These are phyloP conservation scores for Inga laurina DNA, from an alignment of 306 rosid species.

Conservation along the genomic window DNA sequence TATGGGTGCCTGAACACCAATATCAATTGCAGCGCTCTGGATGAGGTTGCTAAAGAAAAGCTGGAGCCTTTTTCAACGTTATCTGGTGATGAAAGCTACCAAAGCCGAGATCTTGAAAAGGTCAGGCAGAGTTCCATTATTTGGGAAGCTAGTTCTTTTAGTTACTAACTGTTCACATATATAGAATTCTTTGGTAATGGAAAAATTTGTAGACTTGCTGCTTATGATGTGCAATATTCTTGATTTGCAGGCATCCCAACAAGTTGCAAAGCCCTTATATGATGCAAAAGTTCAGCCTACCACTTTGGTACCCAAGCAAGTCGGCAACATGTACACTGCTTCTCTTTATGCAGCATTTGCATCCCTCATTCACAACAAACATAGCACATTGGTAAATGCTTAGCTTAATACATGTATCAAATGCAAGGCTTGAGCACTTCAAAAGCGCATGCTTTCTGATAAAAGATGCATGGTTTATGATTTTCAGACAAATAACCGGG, in stretches of 20 bases:
- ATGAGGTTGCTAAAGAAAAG: slow-evolving; percentile 78
- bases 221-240: slow-evolving; percentile 28
- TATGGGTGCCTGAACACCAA: slow-evolving; percentile 32
- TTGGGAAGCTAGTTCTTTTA: background rate
- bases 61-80: slow-evolving; percentile 69
- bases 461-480: slow-evolving; percentile 27
- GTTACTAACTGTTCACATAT: background rate
- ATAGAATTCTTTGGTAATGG: slow-evolving; percentile 6
- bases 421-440: slow-evolving; percentile 4
- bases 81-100: slow-evolving; percentile 87
- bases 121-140: slow-evolving; percentile 41
- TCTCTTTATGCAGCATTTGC: slow-evolving; percentile 96
- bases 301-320: slow-evolving; percentile 92
- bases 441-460: slow-evolving; percentile 27
- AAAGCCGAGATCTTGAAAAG: slow-evolving; percentile 98
- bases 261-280: slow-evolving; percentile 82
- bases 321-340: slow-evolving; percentile 99
- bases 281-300: slow-evolving; percentile 88
- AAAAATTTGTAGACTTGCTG: slow-evolving; percentile 18
- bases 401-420: slow-evolving; percentile 11
- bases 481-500: slow-evolving; percentile 75
- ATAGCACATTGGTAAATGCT: slow-evolving; percentile 65
- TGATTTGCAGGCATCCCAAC: slow-evolving; percentile 74
- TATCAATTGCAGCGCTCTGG: slow-evolving; percentile 65
- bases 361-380: slow-evolving; percentile 83